A percentile compares a stretch with the other conserved stretches of the same genome.
These are phyloP conservation scores for Macrotyloma uniflorum DNA, from an alignment of 306 rosid species.

Conservation along the genomic window DNA sequence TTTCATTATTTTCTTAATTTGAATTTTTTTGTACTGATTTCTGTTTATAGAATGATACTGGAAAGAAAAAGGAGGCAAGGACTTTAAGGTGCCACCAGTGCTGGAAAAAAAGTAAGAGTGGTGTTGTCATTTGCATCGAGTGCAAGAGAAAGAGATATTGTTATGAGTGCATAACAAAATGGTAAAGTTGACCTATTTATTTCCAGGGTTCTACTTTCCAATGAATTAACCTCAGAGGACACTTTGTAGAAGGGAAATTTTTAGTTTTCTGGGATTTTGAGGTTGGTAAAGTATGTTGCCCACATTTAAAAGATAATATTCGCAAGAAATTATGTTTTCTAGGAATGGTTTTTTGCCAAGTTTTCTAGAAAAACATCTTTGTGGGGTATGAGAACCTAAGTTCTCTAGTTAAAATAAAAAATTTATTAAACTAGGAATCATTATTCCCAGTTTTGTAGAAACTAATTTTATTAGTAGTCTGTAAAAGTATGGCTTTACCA, in stretches of 20 bases:
- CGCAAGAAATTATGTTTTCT: too few species aligned
- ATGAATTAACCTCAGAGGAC: not conserved
- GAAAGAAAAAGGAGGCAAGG: conserved; percentile 35
- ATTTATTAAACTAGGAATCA: too few species aligned
- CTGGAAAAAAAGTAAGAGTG: conserved; percentile 45
- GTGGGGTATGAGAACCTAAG: too few species aligned
- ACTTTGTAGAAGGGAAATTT: too few species aligned
- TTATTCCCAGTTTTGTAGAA: too few species aligned
- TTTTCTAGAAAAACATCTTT: too few species aligned
- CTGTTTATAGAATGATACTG: conserved; percentile 47
- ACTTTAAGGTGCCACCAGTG: conserved; percentile 67
- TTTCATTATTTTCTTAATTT: conserved; percentile 7
- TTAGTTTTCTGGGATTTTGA: too few species aligned
- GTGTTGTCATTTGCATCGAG: conserved; percentile 47
- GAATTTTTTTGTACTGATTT: conserved; percentile 27
- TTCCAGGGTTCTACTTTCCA: not conserved
- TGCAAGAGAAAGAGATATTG: conserved; percentile 68
- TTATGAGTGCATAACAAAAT: conserved; percentile 62
- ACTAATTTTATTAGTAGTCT: not conserved
- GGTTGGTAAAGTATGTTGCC: too few species aligned
- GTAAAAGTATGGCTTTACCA: conserved; percentile 11
- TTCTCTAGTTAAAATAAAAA: not conserved
- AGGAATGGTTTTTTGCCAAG: too few species aligned
- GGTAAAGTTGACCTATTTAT: conserved; percentile 45
- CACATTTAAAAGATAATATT: too few species aligned